Evolutionary conservation across 169 alveolate species (phyloP), one percentile per base, ranked within the genome.

Genomic region (Plasmodium chabaudi): DNA sequence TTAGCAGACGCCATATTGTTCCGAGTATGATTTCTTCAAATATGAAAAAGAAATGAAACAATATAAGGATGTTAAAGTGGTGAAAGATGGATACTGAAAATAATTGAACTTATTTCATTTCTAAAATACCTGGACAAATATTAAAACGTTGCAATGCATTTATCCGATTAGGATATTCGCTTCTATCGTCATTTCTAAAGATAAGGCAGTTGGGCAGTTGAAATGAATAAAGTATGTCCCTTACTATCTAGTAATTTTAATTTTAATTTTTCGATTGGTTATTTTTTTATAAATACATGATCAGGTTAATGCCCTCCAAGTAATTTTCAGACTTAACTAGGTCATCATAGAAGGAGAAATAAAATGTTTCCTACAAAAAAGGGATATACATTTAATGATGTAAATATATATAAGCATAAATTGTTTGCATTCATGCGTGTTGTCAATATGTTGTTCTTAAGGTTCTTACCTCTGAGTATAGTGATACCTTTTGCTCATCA

Each of bases 81-180:
- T 69, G 64, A 1, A 46, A 5, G 1, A 17, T 39, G 25, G 6
- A 19, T 2, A 34, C 4, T 34, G 7, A 2, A 34, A 3, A 34
- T 34, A 3, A 34, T 3, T 34, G 7, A 34, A 4, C 7, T 34
- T 34, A 34, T 34, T 34, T 34, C 42, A 34, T 34, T 34, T 34
- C 0, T 34, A 13, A 27, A 27, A 5, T 57, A 79, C 89, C 89
- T 17, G 89, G 89, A 17, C 65, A 79, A 10, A 79, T 27, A 39
- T 79, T 79, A 47, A 79, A 79, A n/a, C 89, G 89, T 25, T 56
- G 19, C 10, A 79, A 34, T 21, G 89, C 89, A 55, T 79, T 79
- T 68, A 79, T 79, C 7, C 82, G 65, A 34, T 79, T 56, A 27
- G 89, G 89, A 42, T 79, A 55, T n/a, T 79, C 89, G 19, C 89